Percentiles rank a stretch among this genome's conserved stretches.
phyloP scores from a whole-genome alignment of 768 basidiomycete species.

The Rhodotorula paludigena region DNA sequence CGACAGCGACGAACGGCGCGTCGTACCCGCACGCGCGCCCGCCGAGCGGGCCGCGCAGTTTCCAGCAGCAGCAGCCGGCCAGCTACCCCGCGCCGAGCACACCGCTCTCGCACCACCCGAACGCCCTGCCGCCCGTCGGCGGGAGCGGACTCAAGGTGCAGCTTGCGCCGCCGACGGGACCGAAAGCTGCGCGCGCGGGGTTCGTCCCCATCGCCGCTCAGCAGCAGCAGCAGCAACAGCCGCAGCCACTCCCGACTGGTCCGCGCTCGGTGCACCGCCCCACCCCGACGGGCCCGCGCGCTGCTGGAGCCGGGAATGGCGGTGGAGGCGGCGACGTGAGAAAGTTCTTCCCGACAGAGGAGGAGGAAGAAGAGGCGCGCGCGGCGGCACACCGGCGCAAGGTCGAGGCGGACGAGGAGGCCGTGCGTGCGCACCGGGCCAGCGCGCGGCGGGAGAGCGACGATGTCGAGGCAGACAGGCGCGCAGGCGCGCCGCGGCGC shows the following conservation, averaged over 20 bases:
- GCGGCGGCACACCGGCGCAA: not conserved
- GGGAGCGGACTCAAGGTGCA: not conserved
- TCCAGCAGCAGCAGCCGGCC: too few relatives aligned
- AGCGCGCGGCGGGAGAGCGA: too few relatives aligned
- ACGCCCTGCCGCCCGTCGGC: not conserved
- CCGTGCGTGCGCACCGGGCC: too few relatives aligned
- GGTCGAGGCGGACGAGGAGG: too few relatives aligned
- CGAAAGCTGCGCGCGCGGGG: conserved; percentile 13
- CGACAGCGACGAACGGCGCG: too few relatives aligned
- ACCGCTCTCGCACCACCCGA: not conserved
- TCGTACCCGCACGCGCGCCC: not conserved
- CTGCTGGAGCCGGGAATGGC: too few relatives aligned
- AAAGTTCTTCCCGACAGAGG: conserved; percentile 76
- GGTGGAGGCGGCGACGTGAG: conserved; percentile 50
- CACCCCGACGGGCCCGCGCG: not conserved
- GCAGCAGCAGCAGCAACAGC: not conserved
- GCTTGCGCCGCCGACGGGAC: conserved; percentile 11
- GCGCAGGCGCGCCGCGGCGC: too few relatives aligned
- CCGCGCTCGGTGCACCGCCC: not conserved
- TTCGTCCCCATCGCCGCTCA: conserved; percentile 21
- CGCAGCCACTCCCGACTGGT: not conserved
- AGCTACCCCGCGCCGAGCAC: not conserved
- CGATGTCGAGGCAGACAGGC: too few relatives aligned
- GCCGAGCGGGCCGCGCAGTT: not conserved
- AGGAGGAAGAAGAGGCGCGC: conserved; percentile 47